phyloP scores from a whole-genome alignment of 352 stramenopile genomes.

The Globisporangium mamillatum region DNA sequence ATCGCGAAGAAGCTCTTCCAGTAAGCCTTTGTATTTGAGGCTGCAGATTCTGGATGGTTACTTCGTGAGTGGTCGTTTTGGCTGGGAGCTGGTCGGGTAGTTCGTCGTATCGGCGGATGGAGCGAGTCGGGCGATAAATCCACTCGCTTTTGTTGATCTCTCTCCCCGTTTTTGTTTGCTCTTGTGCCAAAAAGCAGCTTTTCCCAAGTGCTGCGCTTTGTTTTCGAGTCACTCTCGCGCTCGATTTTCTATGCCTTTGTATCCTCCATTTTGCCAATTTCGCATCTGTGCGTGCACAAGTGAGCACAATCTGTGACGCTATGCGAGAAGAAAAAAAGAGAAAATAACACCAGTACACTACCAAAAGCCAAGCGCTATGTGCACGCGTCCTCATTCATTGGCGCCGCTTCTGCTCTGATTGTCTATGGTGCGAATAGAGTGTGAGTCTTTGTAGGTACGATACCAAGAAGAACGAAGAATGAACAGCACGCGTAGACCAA shows the following conservation, averaged over 20 bases:
- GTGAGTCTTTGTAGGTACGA: no score
- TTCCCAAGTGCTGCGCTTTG: conserved; percentile 3
- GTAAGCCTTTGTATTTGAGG: conserved; percentile 9
- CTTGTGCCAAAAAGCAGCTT: conserved; percentile 7
- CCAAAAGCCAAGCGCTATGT: background rate
- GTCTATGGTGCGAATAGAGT: no score
- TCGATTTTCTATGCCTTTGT: background rate
- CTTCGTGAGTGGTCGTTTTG: background rate
- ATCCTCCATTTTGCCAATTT: background rate
- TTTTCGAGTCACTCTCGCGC: background rate
- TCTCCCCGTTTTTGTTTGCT: conserved; percentile 4
- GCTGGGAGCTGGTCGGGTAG: background rate
- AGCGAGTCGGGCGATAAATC: background rate
- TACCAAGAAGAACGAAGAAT: no score
- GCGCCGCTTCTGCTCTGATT: no score
- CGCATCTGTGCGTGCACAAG: background rate
- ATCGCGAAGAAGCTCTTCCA: conserved; percentile 38
- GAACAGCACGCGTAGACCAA: background rate
- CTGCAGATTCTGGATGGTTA: background rate
- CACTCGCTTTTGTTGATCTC: background rate
- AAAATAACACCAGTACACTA: background rate
- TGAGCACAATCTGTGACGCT: background rate
- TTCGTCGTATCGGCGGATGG: background rate
- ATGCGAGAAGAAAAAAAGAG: background rate
- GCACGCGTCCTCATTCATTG: background rate